Conservation (phyloP, 768 basidiomycete genomes). For the Austroboletus festivus region DNA sequence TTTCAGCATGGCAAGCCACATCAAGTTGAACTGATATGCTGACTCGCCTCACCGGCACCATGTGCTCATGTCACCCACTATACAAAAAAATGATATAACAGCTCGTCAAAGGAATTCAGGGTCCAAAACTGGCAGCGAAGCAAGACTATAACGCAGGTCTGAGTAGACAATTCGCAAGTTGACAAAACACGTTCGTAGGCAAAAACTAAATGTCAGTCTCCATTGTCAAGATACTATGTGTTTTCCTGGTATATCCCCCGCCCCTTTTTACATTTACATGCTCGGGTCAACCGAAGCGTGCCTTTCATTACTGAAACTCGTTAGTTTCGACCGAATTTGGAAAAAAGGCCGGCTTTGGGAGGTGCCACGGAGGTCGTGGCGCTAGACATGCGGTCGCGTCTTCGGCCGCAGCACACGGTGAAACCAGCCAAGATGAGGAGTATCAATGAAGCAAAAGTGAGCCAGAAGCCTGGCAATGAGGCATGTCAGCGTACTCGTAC, state of each 20-base stretch:
- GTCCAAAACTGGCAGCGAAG: not conserved
- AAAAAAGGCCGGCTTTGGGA: slow-evolving; percentile 29
- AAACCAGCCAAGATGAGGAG: slow-evolving; percentile 62
- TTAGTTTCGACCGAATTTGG: slow-evolving; percentile 40
- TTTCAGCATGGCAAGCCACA: too few relatives aligned
- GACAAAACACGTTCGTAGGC: not conserved
- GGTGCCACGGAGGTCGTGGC: slow-evolving; percentile 24
- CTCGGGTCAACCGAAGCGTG: not conserved
- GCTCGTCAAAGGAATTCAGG: not conserved
- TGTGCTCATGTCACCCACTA: not conserved
- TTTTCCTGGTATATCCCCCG: not conserved
- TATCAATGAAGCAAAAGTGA: slow-evolving; percentile 65
- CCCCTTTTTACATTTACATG: too few relatives aligned
- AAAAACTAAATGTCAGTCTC: not conserved
- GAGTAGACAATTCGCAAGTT: slow-evolving; percentile 11
- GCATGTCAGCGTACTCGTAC: not conserved
- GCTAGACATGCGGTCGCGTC: slow-evolving; percentile 49
- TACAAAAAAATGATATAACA: slow-evolving; percentile 6
- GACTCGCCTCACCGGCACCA: not conserved
- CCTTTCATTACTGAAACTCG: not conserved
- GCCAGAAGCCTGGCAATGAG: slow-evolving; percentile 61
- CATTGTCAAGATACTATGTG: not conserved
- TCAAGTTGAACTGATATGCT: not conserved
- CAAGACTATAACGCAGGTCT: slow-evolving; percentile 1
- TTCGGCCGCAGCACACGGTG: slow-evolving; percentile 68